These are phyloP conservation scores for Phytophthora megakarya DNA, from an alignment of 352 stramenopile species.

Conservation along the genomic window DNA sequence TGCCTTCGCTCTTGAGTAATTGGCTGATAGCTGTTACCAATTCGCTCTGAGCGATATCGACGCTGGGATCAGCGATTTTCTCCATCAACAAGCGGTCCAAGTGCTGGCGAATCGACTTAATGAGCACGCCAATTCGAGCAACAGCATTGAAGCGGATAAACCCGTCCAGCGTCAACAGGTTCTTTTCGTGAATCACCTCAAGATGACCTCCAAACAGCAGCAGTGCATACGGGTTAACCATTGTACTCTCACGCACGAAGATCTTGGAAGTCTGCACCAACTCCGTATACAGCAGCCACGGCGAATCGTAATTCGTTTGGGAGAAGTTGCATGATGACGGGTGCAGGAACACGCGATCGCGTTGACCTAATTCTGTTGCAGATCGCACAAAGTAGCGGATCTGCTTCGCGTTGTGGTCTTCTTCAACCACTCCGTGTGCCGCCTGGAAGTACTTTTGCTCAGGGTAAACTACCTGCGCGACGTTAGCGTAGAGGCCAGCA, in stretches of 20 bases:
- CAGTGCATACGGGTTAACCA: constrained; percentile 96
- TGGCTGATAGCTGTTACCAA: constrained; percentile 82
- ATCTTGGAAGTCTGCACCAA: constrained; percentile 97
- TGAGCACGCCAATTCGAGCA: constrained; percentile 94
- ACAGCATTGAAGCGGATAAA: constrained; percentile 96
- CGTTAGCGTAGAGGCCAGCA: constrained; percentile 83
- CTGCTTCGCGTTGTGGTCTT: constrained; percentile 92
- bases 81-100: constrained; percentile 93
- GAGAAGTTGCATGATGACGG: constrained; percentile 92
- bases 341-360: constrained; percentile 96
- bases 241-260: constrained; percentile 97
- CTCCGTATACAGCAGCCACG: constrained; percentile 96
- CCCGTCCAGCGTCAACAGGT: constrained; percentile 78
- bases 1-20: constrained; percentile 82
- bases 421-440: constrained; percentile 89
- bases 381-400: constrained; percentile 93
- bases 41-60: constrained; percentile 90
- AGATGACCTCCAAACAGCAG: constrained; percentile 97
- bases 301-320: constrained; percentile 93
- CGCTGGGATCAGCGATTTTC: constrained; percentile 93
- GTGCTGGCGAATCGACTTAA: constrained; percentile 94
- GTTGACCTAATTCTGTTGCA: constrained; percentile 8
- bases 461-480: constrained; percentile 88
- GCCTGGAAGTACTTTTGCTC: constrained; percentile 95
- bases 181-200: constrained; percentile 92